Base-by-base conservation (phyloP, 176 grass and related monocot genomes). In the Cymbopogon citratus region DNA sequence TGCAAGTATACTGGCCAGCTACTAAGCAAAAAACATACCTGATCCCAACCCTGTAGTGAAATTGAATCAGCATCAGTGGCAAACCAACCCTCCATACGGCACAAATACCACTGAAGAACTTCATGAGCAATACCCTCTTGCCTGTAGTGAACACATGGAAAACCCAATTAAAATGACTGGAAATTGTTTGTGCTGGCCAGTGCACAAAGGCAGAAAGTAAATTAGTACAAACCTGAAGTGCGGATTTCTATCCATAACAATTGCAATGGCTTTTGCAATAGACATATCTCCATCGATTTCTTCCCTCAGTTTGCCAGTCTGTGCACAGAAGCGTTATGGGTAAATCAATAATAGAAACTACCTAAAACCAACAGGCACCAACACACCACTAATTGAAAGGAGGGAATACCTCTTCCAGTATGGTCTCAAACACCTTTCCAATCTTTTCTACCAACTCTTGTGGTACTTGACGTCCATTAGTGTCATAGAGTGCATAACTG, bases 61-160 rank as follows among this genome's bases (percentile, higher is more conserved):
- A 99, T 99, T 39, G 86, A 89, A 67, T 95, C 92, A 11, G 96
- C 90, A 33, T 99, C 96, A 79, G 90, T 91, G 64, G 96, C 96
- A 91, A 95, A 99, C 96, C 96, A 99, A 73, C 96, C 96, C 83
- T 99, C 96, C 90, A 99, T 95, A 46, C 96, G 90, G 57, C 96
- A 99, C 74, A 99, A 61, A 81, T 99, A 99, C 96, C 92, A 99
- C 70, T 95, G 96, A 39, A 99, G 85, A 64, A 99, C 92, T 75
- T 98, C 89, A 82, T 91, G 71, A n/a, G 90, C 85, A 86, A 95
- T 82, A 63, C 96, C 96, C 87, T 98, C 91, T 88, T 90, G 96
- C 78, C 96, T 98, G 73, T 73, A 86, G 72, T 66, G 15, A 74
- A 43, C n/a, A 78, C 0, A 7, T 77, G 60, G 25, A 75, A 19